phyloP scores from a whole-genome alignment of 768 basidiomycete genomes.

The Agaricus sinodeliciosus region DNA sequence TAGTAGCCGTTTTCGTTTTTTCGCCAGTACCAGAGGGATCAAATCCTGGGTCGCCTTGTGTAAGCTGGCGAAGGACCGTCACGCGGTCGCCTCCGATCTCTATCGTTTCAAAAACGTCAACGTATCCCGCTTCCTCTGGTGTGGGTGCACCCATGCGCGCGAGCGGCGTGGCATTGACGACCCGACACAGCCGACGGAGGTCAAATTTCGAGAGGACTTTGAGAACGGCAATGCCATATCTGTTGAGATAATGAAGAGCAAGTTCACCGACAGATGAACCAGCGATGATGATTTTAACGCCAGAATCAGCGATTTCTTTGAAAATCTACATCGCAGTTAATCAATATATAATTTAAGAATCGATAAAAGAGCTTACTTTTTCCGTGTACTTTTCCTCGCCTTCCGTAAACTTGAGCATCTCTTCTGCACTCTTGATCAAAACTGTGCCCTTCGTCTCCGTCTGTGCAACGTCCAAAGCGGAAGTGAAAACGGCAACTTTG shows the following conservation, averaged over 20 bases:
- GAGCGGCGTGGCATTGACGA: slow-evolving; percentile 93
- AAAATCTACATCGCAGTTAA: slow-evolving; percentile 55
- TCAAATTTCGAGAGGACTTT: slow-evolving; percentile 99
- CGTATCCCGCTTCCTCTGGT: slow-evolving; percentile 89
- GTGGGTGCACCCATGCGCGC: slow-evolving; percentile 95
- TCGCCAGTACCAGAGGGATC: slow-evolving; percentile 48
- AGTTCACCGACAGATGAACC: slow-evolving; percentile 93
- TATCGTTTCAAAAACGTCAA: slow-evolving; percentile 91
- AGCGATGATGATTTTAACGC: slow-evolving; percentile 89
- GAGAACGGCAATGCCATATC: slow-evolving; percentile 89
- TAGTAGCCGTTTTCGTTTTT: slow-evolving; percentile 84
- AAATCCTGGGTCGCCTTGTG: slow-evolving; percentile 57
- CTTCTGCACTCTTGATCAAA: slow-evolving; percentile 88
- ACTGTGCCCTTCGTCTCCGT: slow-evolving; percentile 99
- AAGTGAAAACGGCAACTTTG: slow-evolving; percentile 96
- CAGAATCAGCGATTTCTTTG: slow-evolving; percentile 94
- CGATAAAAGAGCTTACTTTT: slow-evolving; percentile 41
- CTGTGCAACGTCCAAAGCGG: slow-evolving; percentile 86
- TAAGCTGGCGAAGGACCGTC: slow-evolving; percentile 87
- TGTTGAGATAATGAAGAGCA: slow-evolving; percentile 93
- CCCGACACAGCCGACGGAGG: slow-evolving; percentile 87
- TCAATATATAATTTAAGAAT: neutral
- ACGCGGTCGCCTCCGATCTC: slow-evolving; percentile 98
- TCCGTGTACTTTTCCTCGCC: slow-evolving; percentile 97
- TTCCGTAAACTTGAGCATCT: slow-evolving; percentile 94